These are phyloP conservation scores for Fonsecaea monophora DNA, from an alignment of 2,329 filamentous ascomycete genomes.

Conservation along the genomic window DNA sequence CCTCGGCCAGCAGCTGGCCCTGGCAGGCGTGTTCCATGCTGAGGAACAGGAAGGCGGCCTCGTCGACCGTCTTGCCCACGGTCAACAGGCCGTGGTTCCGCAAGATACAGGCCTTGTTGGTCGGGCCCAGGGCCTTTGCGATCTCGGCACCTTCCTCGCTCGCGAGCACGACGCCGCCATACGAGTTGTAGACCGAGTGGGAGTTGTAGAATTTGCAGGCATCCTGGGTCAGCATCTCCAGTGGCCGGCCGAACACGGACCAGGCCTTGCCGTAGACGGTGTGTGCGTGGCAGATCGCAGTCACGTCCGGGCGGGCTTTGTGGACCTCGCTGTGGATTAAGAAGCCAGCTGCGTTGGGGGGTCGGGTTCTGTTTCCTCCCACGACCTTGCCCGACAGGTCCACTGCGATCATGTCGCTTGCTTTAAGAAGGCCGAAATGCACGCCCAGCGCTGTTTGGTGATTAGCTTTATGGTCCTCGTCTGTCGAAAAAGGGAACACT, in stretches of 20 bases:
- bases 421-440: conserved; percentile 70
- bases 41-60: conserved; percentile 74
- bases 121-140: conserved; percentile 65
- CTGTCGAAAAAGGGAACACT: neutral
- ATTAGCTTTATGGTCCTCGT: neutral
- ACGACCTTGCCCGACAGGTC: conserved; percentile 68
- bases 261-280: conserved; percentile 71
- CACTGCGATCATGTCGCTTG: conserved; percentile 71
- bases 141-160: conserved; percentile 70
- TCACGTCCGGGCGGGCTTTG: conserved; percentile 68
- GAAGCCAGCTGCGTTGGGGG: conserved; percentile 72
- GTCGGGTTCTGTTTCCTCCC: conserved; percentile 66
- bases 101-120: conserved; percentile 68
- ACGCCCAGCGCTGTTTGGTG: conserved; percentile 55
- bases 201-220: conserved; percentile 53
- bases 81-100: conserved; percentile 76
- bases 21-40: conserved; percentile 72
- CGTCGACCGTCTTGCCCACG: conserved; percentile 74
- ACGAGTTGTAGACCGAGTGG: conserved; percentile 69
- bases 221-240: conserved; percentile 70
- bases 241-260: conserved; percentile 67
- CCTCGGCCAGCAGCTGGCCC: conserved; percentile 72
- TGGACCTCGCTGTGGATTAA: conserved; percentile 73
- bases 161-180: conserved; percentile 68
- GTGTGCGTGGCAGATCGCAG: conserved; percentile 73